Evolutionary conservation across 2,329 filamentous ascomycete genomes (phyloP).

Genomic region (Trichothecium roseum): DNA sequence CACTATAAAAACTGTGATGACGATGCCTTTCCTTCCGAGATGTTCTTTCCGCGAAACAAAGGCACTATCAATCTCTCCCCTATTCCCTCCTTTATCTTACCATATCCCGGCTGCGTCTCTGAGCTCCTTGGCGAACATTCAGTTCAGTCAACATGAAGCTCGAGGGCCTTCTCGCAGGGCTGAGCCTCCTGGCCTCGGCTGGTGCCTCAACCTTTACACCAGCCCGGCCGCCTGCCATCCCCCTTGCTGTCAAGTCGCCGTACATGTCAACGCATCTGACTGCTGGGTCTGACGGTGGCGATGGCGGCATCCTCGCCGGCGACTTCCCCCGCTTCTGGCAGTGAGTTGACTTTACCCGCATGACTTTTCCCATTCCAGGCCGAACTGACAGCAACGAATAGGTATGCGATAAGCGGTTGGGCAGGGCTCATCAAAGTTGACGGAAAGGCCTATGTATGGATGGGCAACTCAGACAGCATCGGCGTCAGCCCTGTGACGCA

Average conservation of each 20-base stretch:
- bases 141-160: too few species aligned
- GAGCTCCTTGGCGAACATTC: too few species aligned
- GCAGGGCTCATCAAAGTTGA: slow-evolving; percentile 61
- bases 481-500: slow-evolving; percentile 45
- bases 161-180: too few species aligned
- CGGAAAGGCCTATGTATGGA: slow-evolving; percentile 53
- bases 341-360: slow-evolving; percentile 28
- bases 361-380: neutral
- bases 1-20: too few species aligned
- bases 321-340: slow-evolving; percentile 61
- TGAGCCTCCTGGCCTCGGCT: too few species aligned
- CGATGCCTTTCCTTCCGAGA: too few species aligned
- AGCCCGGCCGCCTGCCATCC: slow-evolving; percentile 55
- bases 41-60: too few species aligned
- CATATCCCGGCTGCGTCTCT: too few species aligned
- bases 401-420: slow-evolving; percentile 48
- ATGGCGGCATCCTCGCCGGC: slow-evolving; percentile 57
- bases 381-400: slow-evolving; percentile 20
- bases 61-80: too few species aligned
- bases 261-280: slow-evolving; percentile 64
- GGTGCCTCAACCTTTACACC: slow-evolving; percentile 47
- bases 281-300: slow-evolving; percentile 48
- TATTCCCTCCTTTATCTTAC: too few species aligned
- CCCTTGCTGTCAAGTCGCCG: slow-evolving; percentile 63
- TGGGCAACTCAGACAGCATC: slow-evolving; percentile 49